Evolutionary conservation across 208 protist species (phyloP).

Genomic region (Trypanosoma cruzi): DNA sequence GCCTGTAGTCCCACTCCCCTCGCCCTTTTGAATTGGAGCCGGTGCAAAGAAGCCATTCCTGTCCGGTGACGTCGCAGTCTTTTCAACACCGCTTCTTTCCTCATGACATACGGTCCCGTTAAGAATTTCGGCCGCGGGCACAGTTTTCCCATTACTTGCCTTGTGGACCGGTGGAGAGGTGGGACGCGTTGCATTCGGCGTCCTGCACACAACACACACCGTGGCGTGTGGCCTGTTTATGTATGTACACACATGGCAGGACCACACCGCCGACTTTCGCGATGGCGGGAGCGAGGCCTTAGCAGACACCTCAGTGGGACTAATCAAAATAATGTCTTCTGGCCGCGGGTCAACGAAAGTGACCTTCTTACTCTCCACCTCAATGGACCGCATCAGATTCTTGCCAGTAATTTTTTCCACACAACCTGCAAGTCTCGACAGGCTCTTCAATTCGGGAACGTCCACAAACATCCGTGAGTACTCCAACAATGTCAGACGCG

Average conservation of each 20-base stretch:
- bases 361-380: slow-evolving; percentile 70
- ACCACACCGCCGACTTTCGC: slow-evolving; percentile 39
- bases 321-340: slow-evolving; percentile 71
- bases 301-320: slow-evolving; percentile 39
- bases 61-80: background rate
- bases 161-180: background rate
- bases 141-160: background rate
- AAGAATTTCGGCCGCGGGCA: slow-evolving; percentile 2
- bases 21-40: background rate
- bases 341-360: slow-evolving; percentile 52
- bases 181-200: slow-evolving; percentile 13
- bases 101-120: background rate
- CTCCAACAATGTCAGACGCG: slow-evolving; percentile 78
- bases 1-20: background rate
- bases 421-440: slow-evolving; percentile 47
- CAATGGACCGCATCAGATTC: slow-evolving; percentile 77
- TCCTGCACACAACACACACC: slow-evolving; percentile 68
- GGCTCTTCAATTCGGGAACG: slow-evolving; percentile 51
- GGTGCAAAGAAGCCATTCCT: background rate
- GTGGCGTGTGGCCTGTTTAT: slow-evolving; percentile 55
- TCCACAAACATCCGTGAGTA: slow-evolving; percentile 89
- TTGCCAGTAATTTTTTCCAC: slow-evolving; percentile 72
- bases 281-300: slow-evolving; percentile 24
- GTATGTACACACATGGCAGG: slow-evolving; percentile 76
- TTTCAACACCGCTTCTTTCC: background rate